A percentile compares a stretch with the other conserved stretches of the same genome.
phyloP scores from a whole-genome alignment of 768 basidiomycete species.

The Suillus placidus region DNA sequence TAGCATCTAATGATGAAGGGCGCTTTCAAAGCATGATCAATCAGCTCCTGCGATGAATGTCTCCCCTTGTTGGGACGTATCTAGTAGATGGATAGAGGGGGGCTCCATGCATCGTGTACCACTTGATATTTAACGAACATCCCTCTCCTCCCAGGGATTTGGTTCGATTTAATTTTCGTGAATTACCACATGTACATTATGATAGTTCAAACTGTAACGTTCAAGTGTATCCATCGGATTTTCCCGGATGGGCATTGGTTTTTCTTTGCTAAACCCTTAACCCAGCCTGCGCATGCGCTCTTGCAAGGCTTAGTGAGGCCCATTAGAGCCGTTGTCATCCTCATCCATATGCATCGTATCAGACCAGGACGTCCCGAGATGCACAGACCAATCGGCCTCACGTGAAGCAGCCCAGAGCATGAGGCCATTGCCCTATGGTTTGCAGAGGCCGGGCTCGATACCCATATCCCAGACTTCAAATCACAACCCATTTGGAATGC shows the following conservation, averaged over 20 bases:
- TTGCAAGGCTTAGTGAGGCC: too few species aligned
- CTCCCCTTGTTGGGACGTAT: too few species aligned
- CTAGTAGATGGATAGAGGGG: too few species aligned
- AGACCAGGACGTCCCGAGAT: background rate
- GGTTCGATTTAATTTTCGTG: background rate
- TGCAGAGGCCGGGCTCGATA: constrained; percentile 34
- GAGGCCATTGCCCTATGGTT: constrained; percentile 36
- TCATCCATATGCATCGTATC: constrained; percentile 2
- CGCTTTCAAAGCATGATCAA: background rate
- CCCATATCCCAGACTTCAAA: constrained; percentile 33
- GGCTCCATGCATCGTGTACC: background rate
- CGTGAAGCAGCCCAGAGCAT: constrained; percentile 35
- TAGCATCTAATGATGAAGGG: too few species aligned
- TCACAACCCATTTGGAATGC: background rate
- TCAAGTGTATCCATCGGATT: too few species aligned
- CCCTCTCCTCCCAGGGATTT: background rate
- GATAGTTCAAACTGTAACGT: too few species aligned
- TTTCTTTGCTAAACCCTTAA: too few species aligned
- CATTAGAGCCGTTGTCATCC: background rate
- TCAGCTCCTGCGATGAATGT: background rate
- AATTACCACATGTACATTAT: too few species aligned
- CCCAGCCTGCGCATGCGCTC: too few species aligned
- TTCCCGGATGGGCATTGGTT: too few species aligned
- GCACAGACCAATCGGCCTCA: background rate
- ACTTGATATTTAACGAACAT: background rate